phyloP scores from a whole-genome alignment of 2,329 filamentous ascomycete species.

The Microdochium paspali region DNA sequence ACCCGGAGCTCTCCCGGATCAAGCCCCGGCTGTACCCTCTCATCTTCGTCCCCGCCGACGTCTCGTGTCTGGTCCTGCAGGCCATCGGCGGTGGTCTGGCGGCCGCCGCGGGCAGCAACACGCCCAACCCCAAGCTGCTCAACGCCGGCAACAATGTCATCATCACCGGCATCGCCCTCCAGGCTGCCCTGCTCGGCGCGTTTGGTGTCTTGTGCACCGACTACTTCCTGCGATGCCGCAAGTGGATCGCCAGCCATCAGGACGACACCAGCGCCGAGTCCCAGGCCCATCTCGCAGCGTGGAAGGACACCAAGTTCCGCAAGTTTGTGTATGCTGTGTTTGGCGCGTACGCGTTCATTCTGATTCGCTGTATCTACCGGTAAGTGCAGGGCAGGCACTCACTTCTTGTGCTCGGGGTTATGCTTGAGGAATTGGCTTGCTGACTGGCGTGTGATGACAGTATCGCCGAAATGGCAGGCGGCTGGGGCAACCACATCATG shows the following conservation, averaged over 20 bases:
- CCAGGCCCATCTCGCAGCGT: conserved; percentile 20
- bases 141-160: conserved; percentile 39
- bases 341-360: conserved; percentile 33
- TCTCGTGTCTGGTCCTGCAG: conserved; percentile 49
- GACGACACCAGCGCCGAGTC: conserved; percentile 14
- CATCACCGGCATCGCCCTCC: conserved; percentile 43
- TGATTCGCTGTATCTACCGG: conserved; percentile 47
- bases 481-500: conserved; percentile 56
- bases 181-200: conserved; percentile 37
- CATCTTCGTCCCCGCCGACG: conserved; percentile 50
- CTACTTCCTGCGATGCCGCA: conserved; percentile 32
- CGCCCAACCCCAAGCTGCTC: conserved; percentile 29
- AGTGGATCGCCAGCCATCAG: conserved; percentile 23
- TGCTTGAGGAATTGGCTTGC: neutral
- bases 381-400: too few species aligned
- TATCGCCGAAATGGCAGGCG: conserved; percentile 54
- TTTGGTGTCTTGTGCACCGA: conserved; percentile 36
- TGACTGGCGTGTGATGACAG: conserved; percentile 19
- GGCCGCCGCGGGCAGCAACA: conserved; percentile 31
- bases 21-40: conserved; percentile 41
- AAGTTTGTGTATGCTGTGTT: conserved; percentile 32
- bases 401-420: too few species aligned
- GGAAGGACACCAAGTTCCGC: conserved; percentile 31
- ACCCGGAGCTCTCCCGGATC: conserved; percentile 39
- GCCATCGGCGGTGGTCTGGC: conserved; percentile 48